Base-by-base conservation (phyloP, 2,329 filamentous ascomycete genomes). In the Penicillium sumatraense region DNA sequence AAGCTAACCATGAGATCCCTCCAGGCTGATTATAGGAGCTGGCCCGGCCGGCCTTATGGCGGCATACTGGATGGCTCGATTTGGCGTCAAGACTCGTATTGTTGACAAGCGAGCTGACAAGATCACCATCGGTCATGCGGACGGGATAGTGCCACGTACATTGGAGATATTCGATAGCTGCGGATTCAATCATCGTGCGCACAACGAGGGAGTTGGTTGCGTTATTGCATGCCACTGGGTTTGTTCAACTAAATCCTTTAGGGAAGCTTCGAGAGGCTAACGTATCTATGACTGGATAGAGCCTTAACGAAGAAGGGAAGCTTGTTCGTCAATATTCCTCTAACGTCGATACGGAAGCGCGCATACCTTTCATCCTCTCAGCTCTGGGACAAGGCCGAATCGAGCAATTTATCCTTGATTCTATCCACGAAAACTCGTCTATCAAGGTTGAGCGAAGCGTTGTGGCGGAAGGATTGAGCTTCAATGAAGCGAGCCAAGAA, bases 111-210 rank as follows among this genome's bases (percentile, higher is more conserved):
- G 76, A 55, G 70, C 68, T 2, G 73, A 68, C 2, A 46, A 58
- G 51, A 55, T 60, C 10, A 57, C 65, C 42, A 68, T 66, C n/a
- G 72, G 74, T 18, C 79, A 81, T 60, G 80, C 80, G 2, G 81
- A 83, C 59, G 84, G 83, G 1, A 75, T 88, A 2, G 85, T 89
- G 71, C 84, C 82, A 59, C 84, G 87, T 1, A 89, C 86, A 0
- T 76, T 90, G 2, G 86, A 91, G 69, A 89, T 91, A n/a, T 84
- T 91, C 52, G 86, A 91, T 62, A 86, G 83, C 47, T 88, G 91
- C 61, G 88, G 85, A 11, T 33, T 33, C 11, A 13, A 7, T 14
- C 29, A 33, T 14, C 29, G 29, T 13, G n/a, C n/a, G n/a, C n/a
- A n/a, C n/a, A n/a, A n/a, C n/a, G n/a, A n/a, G n/a, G n/a, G n/a